Evolutionary conservation across 1,139 yeast species (phyloP).

Genomic region (Nakaseomyces glabratus): DNA sequence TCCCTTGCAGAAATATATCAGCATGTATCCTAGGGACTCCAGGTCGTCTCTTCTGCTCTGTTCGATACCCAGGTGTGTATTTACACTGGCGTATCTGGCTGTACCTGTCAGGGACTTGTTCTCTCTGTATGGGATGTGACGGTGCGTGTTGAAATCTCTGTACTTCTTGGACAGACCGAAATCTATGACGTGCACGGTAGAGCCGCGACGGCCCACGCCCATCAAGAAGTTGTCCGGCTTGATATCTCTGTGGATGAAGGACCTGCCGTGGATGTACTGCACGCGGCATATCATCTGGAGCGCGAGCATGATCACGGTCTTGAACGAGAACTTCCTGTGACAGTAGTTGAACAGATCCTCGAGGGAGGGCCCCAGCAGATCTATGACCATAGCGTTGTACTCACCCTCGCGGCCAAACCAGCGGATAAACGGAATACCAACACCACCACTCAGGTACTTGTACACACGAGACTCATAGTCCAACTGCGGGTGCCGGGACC

Average conservation of each 20-base stretch:
- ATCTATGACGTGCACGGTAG: slow-evolving; percentile 93
- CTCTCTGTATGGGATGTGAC: slow-evolving; percentile 93
- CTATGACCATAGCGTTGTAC: slow-evolving; percentile 94
- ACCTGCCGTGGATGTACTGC: slow-evolving; percentile 91
- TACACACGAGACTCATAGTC: slow-evolving; percentile 95
- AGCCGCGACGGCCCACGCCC: slow-evolving; percentile 83
- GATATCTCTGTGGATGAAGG: slow-evolving; percentile 78
- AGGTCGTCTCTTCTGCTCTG: slow-evolving; percentile 95
- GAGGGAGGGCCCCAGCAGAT: slow-evolving; percentile 86
- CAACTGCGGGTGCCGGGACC: slow-evolving; percentile 92
- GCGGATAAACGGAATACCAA: slow-evolving; percentile 92
- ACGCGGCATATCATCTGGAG: slow-evolving; percentile 92
- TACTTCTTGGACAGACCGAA: slow-evolving; percentile 94
- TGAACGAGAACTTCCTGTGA: slow-evolving; percentile 84
- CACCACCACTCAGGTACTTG: slow-evolving; percentile 91
- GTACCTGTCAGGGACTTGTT: slow-evolving; percentile 95
- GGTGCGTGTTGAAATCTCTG: slow-evolving; percentile 88
- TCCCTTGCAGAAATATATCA: slow-evolving; percentile 91
- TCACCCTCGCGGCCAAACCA: slow-evolving; percentile 98
- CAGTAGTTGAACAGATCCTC: slow-evolving; percentile 96
- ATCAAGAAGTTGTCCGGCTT: slow-evolving; percentile 69
- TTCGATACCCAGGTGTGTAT: slow-evolving; percentile 94
- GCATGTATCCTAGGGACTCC: slow-evolving; percentile 89
- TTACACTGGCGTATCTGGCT: slow-evolving; percentile 93
- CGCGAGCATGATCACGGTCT: slow-evolving; percentile 85